Conservation (phyloP, 768 basidiomycete genomes). For the Podaxis sp. region DNA sequence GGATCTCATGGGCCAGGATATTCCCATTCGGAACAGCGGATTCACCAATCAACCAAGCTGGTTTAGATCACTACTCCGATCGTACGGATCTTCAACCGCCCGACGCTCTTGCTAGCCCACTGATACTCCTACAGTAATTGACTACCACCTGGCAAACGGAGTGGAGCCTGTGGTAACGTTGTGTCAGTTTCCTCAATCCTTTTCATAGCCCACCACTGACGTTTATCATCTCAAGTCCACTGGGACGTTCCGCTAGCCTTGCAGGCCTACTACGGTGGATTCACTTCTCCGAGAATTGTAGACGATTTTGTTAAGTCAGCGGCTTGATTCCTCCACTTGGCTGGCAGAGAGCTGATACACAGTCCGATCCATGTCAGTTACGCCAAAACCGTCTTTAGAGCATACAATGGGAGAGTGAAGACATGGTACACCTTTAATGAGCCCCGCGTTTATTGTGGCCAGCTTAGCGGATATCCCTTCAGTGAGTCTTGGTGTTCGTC, state of each 20-base stretch:
- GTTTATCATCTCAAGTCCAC: constrained; percentile 33
- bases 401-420: constrained; percentile 47
- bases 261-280: constrained; percentile 50
- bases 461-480: constrained; percentile 40
- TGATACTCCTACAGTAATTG: constrained; percentile 33
- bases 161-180: constrained; percentile 50
- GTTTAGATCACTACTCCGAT: constrained; percentile 45
- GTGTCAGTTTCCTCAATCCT: constrained; percentile 31
- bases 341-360: not conserved
- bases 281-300: constrained; percentile 43
- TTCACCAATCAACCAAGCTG: constrained; percentile 50
- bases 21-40: constrained; percentile 49
- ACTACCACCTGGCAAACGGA: constrained; percentile 40
- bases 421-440: constrained; percentile 58
- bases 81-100: constrained; percentile 24
- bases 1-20: constrained; percentile 52
- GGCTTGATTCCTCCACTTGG: not conserved
- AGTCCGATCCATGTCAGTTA: constrained; percentile 31
- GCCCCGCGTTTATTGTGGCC: constrained; percentile 42
- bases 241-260: constrained; percentile 50
- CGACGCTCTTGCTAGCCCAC: not conserved
- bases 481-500: constrained; percentile 27
- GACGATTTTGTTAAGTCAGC: constrained; percentile 48
- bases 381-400: constrained; percentile 48
- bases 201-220: not conserved